Percentiles rank a stretch among this genome's conserved stretches.
Evolutionary conservation across 208 protist species (phyloP).

Genomic region (Trypanosoma rangeli): DNA sequence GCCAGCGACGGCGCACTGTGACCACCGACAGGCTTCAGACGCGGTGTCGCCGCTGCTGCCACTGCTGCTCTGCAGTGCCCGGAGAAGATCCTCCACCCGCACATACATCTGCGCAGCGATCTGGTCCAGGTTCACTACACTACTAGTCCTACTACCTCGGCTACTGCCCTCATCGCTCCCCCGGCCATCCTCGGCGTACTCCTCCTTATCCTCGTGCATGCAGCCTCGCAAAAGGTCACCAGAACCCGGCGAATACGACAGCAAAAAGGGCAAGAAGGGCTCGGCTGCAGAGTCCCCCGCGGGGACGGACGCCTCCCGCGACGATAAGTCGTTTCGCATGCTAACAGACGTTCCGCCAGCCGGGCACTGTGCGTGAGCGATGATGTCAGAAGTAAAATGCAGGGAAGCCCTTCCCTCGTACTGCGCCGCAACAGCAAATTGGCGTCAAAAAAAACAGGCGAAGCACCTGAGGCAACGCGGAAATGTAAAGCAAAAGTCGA

Average conservation of each 20-base stretch:
- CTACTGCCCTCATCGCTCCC: neutral
- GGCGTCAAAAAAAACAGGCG: neutral
- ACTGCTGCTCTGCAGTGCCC: neutral
- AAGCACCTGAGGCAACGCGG: neutral
- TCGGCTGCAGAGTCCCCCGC: neutral
- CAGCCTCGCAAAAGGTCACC: neutral
- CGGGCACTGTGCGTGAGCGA: too few relatives aligned
- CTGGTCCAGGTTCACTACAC: conserved; percentile 9
- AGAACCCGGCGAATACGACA: neutral
- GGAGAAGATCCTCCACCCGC: conserved; percentile 17
- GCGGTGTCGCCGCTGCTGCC: neutral
- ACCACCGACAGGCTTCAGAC: neutral
- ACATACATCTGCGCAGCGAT: conserved; percentile 16
- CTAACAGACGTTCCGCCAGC: neutral
- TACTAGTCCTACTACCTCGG: neutral
- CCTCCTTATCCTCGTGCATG: conserved; percentile 1
- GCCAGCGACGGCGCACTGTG: neutral
- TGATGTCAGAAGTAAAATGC: too few relatives aligned
- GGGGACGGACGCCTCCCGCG: neutral
- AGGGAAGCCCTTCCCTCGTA: neutral
- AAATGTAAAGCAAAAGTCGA: neutral
- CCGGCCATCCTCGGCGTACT: conserved; percentile 2
- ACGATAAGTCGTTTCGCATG: neutral
- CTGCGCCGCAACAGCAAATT: neutral
- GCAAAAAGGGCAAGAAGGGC: neutral